Evolutionary conservation across 2,329 filamentous ascomycete species (phyloP).

Genomic region (Apiospora kogelbergensis): DNA sequence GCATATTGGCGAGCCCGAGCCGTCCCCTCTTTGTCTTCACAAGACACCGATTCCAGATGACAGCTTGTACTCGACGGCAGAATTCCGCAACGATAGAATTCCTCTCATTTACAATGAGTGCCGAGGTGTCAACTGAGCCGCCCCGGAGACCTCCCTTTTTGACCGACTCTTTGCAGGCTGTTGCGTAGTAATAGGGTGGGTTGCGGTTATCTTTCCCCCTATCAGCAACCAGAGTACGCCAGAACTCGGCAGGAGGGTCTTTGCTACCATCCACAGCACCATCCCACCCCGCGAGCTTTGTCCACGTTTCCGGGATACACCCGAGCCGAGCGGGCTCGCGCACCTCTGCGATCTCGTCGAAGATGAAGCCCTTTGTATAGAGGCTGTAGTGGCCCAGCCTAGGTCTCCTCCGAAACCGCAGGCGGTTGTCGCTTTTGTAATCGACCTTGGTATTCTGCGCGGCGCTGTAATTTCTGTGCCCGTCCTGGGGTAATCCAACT

Average conservation of each 20-base stretch:
- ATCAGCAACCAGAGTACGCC: constrained; percentile 26
- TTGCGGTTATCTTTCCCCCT: constrained; percentile 23
- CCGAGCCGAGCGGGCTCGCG: constrained; percentile 20
- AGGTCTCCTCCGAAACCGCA: constrained; percentile 24
- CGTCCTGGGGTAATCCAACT: constrained; percentile 28
- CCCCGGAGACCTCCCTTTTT: constrained; percentile 22
- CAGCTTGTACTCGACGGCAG: constrained; percentile 19
- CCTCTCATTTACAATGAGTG: constrained; percentile 23
- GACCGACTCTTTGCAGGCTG: constrained; percentile 24
- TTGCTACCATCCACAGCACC: neutral
- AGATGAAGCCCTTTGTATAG: constrained; percentile 30
- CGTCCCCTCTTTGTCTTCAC: neutral
- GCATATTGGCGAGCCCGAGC: neutral
- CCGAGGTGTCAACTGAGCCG: constrained; percentile 14
- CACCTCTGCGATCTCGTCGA: constrained; percentile 24
- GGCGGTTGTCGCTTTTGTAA: neutral
- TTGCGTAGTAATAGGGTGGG: constrained; percentile 26
- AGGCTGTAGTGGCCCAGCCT: constrained; percentile 27
- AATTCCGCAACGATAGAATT: constrained; percentile 29
- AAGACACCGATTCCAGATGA: constrained; percentile 24
- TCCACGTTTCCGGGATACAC: neutral
- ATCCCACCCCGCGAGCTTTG: neutral
- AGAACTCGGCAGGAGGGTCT: constrained; percentile 26
- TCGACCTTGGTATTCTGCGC: constrained; percentile 16
- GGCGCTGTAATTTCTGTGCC: constrained; percentile 31